phyloP scores from a whole-genome alignment of 257 asterid genomes.

The Fraxinus quadrangulata region DNA sequence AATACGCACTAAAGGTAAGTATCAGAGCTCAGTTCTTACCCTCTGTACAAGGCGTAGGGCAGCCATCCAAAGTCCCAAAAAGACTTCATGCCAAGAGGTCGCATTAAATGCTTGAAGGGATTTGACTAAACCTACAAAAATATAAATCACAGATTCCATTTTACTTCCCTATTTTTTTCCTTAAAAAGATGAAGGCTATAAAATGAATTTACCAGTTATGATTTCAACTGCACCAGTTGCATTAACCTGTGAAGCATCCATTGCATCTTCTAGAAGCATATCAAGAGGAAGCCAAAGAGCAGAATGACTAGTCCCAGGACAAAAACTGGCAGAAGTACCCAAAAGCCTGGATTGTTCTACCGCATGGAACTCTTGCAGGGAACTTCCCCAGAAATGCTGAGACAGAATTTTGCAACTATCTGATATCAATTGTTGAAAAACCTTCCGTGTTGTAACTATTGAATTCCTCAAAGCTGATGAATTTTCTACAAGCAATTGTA shows the following conservation, averaged over 20 bases:
- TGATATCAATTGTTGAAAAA: slow-evolving; percentile 53
- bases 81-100: slow-evolving; percentile 81
- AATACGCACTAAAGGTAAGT: slow-evolving; percentile 6
- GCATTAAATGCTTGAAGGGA: slow-evolving; percentile 82
- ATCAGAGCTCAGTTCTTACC: slow-evolving; percentile 49
- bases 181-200: background rate
- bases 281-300: slow-evolving; percentile 96
- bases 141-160: slow-evolving; percentile 20
- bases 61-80: slow-evolving; percentile 98
- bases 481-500: slow-evolving; percentile 64
- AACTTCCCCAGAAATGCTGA: slow-evolving; percentile 40
- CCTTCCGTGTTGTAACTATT: slow-evolving; percentile 40
- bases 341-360: slow-evolving; percentile 53
- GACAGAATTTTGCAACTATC: slow-evolving; percentile 35
- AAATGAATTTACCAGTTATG: slow-evolving; percentile 65
- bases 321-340: slow-evolving; percentile 59
- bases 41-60: slow-evolving; percentile 93
- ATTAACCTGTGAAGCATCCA: slow-evolving; percentile 89
- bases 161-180: background rate
- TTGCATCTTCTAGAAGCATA: slow-evolving; percentile 87
- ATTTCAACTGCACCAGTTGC: slow-evolving; percentile 89
- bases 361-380: slow-evolving; percentile 45
- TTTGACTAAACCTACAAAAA: slow-evolving; percentile 75
- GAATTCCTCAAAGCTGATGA: slow-evolving; percentile 68
- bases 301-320: slow-evolving; percentile 70